phyloP scores from a whole-genome alignment of 164 flowering plant genomes.

The Paratinospora sagittata region DNA sequence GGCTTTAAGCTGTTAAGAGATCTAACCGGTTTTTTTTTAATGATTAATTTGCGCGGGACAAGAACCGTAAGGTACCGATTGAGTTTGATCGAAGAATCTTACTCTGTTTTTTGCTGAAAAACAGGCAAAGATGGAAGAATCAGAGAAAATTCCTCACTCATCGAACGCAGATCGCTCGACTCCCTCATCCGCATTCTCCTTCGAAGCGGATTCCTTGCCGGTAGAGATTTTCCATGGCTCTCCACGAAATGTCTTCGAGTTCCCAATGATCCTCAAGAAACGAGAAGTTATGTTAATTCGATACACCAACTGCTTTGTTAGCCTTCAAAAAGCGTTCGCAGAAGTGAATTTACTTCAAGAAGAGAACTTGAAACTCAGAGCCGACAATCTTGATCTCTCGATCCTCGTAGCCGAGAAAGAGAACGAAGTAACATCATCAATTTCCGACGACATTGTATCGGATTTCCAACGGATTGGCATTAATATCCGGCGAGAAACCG shows the following conservation, averaged over 20 bases:
- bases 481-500: not conserved
- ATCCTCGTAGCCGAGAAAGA: constrained; percentile 2
- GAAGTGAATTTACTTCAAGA: not conserved
- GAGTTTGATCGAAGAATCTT: not conserved
- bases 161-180: not conserved
- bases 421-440: not conserved
- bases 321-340: not conserved
- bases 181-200: constrained; percentile 3
- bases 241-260: not conserved
- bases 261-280: not conserved
- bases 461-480: not conserved
- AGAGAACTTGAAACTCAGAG: constrained; percentile 7
- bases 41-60: too few relatives aligned
- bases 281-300: not conserved
- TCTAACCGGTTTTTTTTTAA: not conserved
- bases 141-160: not conserved
- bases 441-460: not conserved
- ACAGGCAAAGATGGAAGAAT: constrained; percentile 1
- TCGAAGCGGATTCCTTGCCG: constrained; percentile 1
- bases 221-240: not conserved
- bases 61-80: too few relatives aligned
- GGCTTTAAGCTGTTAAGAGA: not conserved
- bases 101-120: not conserved
- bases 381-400: constrained; percentile 3
- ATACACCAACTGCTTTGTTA: not conserved